These are phyloP conservation scores for Pseudogymnoascus sp. DNA, from an alignment of 2,329 filamentous ascomycete species.

Conservation along the genomic window DNA sequence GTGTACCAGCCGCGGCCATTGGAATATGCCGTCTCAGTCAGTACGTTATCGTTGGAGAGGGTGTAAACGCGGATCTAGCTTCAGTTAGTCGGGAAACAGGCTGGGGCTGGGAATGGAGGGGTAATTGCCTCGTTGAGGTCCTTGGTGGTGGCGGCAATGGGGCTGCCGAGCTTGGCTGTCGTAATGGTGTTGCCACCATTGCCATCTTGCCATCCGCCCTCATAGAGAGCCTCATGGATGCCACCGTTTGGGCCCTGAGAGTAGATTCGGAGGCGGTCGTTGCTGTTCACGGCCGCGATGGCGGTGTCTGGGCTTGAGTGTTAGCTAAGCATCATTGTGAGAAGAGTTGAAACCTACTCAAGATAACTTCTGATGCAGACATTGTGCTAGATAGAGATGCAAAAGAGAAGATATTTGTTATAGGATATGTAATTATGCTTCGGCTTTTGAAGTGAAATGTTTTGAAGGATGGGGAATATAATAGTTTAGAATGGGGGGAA, in stretches of 20 bases:
- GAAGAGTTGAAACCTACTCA: neutral
- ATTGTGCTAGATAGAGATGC: neutral
- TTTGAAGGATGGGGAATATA: neutral
- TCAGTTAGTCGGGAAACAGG: neutral
- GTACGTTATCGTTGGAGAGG: neutral
- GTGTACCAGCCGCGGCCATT: constrained; percentile 13
- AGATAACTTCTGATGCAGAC: neutral
- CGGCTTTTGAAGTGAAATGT: neutral
- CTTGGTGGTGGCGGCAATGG: constrained; percentile 16
- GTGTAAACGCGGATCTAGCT: constrained; percentile 16
- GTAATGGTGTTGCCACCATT: constrained; percentile 9
- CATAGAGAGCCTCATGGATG: constrained; percentile 12
- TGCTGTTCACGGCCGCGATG: constrained; percentile 14
- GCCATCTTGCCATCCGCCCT: constrained; percentile 14
- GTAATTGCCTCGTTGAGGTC: neutral
- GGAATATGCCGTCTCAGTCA: constrained; percentile 15
- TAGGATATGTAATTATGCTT: neutral
- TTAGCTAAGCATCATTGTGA: neutral
- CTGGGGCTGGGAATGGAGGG: neutral
- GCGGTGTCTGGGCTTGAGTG: neutral
- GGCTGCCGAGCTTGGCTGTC: constrained; percentile 11
- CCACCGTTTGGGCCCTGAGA: constrained; percentile 12
- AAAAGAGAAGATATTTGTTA: neutral
- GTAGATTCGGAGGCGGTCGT: constrained; percentile 15
- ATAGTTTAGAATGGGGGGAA: neutral